Percentiles rank a stretch among this genome's conserved stretches.
These are phyloP conservation scores for Betula pendula DNA, from an alignment of 306 rosid genomes.

Conservation along the genomic window DNA sequence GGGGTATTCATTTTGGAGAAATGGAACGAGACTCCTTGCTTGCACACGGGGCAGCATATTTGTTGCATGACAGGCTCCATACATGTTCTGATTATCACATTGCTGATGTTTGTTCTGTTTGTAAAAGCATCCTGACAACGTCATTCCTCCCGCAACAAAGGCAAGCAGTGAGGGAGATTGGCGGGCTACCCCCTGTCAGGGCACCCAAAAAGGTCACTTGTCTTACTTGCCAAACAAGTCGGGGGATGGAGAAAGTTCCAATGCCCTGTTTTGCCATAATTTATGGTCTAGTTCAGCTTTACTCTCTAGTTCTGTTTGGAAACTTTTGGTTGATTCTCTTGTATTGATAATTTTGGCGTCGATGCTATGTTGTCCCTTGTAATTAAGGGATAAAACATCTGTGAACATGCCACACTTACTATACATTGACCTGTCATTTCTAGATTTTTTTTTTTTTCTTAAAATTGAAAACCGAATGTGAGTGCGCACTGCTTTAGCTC, in stretches of 20 bases:
- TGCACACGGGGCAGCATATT: constrained; percentile 95
- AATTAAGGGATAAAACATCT: background rate
- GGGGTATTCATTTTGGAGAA: constrained; percentile 97
- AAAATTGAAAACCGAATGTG: background rate
- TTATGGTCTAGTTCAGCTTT: too few species aligned
- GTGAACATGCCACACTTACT: background rate
- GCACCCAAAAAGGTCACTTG: constrained; percentile 64
- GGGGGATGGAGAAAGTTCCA: constrained; percentile 93
- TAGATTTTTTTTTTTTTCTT: background rate
- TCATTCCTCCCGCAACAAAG: constrained; percentile 53
- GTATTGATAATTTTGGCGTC: background rate
- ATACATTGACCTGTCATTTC: background rate
- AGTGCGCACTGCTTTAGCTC: background rate
- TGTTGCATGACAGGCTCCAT: constrained; percentile 87
- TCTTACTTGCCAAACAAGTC: constrained; percentile 69
- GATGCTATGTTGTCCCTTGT: too few species aligned
- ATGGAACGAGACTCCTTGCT: constrained; percentile 98
- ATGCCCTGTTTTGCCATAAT: constrained; percentile 51
- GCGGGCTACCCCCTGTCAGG: constrained; percentile 67
- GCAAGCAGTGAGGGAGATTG: constrained; percentile 42
- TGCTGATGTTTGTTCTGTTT: constrained; percentile 87
- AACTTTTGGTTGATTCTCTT: too few species aligned
- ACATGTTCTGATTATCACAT: constrained; percentile 91
- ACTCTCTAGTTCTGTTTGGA: too few species aligned
- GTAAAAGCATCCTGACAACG: constrained; percentile 81